phyloP scores from a whole-genome alignment of 2,329 filamentous ascomycete species.

The Malbranchea zuffiana region DNA sequence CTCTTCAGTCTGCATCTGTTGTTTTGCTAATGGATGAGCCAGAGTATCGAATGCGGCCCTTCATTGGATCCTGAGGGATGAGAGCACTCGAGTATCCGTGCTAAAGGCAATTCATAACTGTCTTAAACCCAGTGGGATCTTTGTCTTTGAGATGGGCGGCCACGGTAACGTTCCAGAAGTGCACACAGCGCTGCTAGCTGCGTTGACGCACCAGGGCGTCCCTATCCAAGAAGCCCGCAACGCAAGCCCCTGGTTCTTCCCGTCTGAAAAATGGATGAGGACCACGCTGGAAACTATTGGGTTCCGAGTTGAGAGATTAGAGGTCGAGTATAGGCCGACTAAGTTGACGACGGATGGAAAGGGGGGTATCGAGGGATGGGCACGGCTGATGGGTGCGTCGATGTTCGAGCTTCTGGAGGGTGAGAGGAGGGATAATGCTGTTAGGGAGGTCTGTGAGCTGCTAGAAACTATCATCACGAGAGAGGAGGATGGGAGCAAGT shows the following conservation, averaged over 20 bases:
- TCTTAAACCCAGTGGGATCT: constrained; percentile 46
- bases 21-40: not conserved
- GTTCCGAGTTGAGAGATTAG: constrained; percentile 42
- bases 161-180: constrained; percentile 58
- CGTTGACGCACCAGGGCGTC: constrained; percentile 42
- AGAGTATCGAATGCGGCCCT: constrained; percentile 53
- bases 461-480: constrained; percentile 46
- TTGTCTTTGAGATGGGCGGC: constrained; percentile 63
- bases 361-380: constrained; percentile 56
- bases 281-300: constrained; percentile 29
- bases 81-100: constrained; percentile 38
- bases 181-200: constrained; percentile 46
- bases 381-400: constrained; percentile 51
- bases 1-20: not conserved
- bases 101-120: constrained; percentile 44
- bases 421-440: constrained; percentile 41
- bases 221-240: constrained; percentile 40
- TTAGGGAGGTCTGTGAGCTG: constrained; percentile 45
- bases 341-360: constrained; percentile 29
- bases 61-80: constrained; percentile 52
- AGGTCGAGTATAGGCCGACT: constrained; percentile 57
- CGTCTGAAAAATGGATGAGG: constrained; percentile 50
- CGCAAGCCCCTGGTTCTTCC: constrained; percentile 60
- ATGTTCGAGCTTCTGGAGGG: constrained; percentile 46
- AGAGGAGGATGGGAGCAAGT: constrained; percentile 47